These are phyloP conservation scores for Aspergillus texensis DNA, from an alignment of 2,329 filamentous ascomycete genomes.

Conservation along the genomic window DNA sequence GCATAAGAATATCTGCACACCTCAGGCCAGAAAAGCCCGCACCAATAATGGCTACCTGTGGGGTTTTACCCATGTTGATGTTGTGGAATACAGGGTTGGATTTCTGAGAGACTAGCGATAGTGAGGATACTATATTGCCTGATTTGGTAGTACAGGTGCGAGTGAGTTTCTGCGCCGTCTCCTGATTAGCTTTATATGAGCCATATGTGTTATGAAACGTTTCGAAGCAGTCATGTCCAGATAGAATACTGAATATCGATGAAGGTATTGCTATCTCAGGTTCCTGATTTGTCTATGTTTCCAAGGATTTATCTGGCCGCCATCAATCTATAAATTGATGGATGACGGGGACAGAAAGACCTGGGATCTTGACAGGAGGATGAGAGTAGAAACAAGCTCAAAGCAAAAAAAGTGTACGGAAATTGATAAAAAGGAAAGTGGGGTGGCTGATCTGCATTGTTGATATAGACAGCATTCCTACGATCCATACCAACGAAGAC, in stretches of 20 bases:
- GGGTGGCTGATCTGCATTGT: neutral
- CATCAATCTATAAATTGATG: too few relatives aligned
- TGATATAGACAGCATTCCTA: neutral
- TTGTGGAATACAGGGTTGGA: neutral
- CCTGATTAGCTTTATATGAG: too few relatives aligned
- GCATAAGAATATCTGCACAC: constrained; percentile 60
- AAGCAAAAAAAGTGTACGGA: neutral
- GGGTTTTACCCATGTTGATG: constrained; percentile 39
- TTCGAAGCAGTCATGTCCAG: too few relatives aligned
- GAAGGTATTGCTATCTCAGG: too few relatives aligned
- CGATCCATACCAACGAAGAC: neutral
- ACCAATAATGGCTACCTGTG: constrained; percentile 61
- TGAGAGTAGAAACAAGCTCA: neutral
- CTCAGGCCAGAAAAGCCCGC: constrained; percentile 63
- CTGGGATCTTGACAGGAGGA: too few relatives aligned
- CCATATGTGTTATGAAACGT: too few relatives aligned
- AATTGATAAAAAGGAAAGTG: neutral
- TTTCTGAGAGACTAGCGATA: neutral
- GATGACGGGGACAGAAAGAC: too few relatives aligned
- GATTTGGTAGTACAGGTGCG: too few relatives aligned
- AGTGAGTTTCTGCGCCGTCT: too few relatives aligned
- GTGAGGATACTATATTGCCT: neutral
- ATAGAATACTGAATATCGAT: too few relatives aligned
- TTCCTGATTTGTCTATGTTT: too few relatives aligned
- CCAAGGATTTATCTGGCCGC: too few relatives aligned